Percentiles rank a stretch among this genome's conserved stretches.
These are phyloP conservation scores for Neoboletus magnificus DNA, from an alignment of 768 basidiomycete genomes.

Conservation along the genomic window DNA sequence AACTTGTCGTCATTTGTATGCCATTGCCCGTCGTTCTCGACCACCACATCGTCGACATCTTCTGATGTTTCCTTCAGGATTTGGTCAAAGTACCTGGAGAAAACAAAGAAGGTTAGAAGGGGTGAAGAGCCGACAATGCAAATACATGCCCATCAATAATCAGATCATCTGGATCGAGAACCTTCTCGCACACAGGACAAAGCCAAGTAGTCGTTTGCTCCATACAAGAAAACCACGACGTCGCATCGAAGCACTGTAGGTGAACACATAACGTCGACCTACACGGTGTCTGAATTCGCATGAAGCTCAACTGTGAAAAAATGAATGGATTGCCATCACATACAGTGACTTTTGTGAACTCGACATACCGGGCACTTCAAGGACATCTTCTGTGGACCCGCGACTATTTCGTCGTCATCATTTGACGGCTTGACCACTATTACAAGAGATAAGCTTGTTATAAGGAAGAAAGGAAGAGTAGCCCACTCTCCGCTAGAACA, in stretches of 20 bases:
- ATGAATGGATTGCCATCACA: background rate
- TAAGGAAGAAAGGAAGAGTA: background rate
- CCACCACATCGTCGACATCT: conserved; percentile 83
- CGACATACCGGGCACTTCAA: conserved; percentile 87
- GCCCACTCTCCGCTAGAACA: conserved; percentile 65
- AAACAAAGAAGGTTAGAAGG: background rate
- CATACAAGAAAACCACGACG: conserved; percentile 92
- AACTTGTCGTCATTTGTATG: conserved; percentile 87
- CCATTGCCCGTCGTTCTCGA: conserved; percentile 96
- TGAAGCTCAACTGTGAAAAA: conserved; percentile 67
- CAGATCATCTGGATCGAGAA: conserved; percentile 73
- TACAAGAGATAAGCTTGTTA: conserved; percentile 1
- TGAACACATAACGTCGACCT: conserved; percentile 88
- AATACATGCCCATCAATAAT: conserved; percentile 82
- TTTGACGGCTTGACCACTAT: conserved; percentile 56
- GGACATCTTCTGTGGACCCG: conserved; percentile 86
- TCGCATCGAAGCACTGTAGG: conserved; percentile 92
- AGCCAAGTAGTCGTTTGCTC: conserved; percentile 95
- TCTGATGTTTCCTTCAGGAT: conserved; percentile 79
- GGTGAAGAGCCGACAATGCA: background rate
- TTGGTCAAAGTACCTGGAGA: conserved; percentile 77
- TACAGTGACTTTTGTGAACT: background rate
- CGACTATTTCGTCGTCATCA: conserved; percentile 89
- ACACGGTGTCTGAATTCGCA: conserved; percentile 79
- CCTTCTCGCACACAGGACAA: conserved; percentile 89